Conservation (phyloP, 2,329 filamentous ascomycete species). For the Rugonectria rugulosa region DNA sequence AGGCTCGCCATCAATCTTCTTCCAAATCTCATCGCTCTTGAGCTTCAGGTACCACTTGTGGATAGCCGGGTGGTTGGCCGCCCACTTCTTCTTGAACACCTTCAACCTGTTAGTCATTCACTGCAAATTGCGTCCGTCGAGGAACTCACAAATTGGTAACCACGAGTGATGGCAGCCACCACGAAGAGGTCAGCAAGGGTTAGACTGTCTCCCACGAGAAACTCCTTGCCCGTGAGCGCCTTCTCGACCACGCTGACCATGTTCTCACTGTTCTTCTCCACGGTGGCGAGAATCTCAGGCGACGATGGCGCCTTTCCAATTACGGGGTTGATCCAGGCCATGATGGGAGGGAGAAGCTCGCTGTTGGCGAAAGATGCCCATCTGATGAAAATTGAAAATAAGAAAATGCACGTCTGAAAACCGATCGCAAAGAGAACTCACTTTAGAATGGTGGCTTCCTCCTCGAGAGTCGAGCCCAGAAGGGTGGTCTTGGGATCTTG, state of each 20-base stretch:
- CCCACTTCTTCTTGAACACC: conserved; percentile 21
- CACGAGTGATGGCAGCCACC: conserved; percentile 14
- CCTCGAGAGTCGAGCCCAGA: conserved; percentile 14
- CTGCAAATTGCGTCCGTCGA: no score
- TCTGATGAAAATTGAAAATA: neutral
- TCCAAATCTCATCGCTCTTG: conserved; percentile 21
- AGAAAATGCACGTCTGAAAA: no score
- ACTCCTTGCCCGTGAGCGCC: conserved; percentile 13
- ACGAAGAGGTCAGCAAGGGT: conserved; percentile 21
- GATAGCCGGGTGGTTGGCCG: conserved; percentile 15
- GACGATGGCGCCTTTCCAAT: conserved; percentile 15
- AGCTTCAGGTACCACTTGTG: conserved; percentile 17
- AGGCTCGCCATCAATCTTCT: conserved; percentile 22
- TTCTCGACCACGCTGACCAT: conserved; percentile 19
- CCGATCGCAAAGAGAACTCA: neutral
- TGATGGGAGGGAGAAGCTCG: conserved; percentile 18
- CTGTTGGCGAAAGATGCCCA: conserved; percentile 21
- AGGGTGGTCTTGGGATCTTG: conserved; percentile 19
- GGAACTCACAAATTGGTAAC: conserved; percentile 14
- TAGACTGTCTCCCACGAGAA: conserved; percentile 12
- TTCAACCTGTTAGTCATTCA: neutral
- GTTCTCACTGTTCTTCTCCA: conserved; percentile 17
- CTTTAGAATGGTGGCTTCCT: conserved; percentile 20
- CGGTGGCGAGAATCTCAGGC: conserved; percentile 12
- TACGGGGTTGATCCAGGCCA: conserved; percentile 24